Evolutionary conservation across 371 early-diverging fungal species (phyloP).

Genomic region (Apophysomyces variabilis): DNA sequence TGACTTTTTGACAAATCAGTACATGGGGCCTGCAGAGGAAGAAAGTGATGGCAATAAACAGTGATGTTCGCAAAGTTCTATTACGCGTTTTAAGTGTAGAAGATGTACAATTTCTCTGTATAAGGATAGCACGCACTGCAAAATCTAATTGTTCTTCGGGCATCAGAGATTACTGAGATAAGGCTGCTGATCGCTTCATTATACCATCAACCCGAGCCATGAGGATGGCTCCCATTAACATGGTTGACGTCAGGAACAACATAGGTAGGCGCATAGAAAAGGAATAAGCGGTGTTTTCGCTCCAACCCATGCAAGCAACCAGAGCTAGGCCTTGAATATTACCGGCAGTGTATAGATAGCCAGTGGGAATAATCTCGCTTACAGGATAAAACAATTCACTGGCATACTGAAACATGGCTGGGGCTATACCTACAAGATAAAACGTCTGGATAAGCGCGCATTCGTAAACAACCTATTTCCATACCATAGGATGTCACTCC

Average conservation of each 20-base stretch:
- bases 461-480: neutral
- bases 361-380: slow-evolving; percentile 56
- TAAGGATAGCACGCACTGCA: no score
- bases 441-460: neutral
- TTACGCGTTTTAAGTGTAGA: neutral
- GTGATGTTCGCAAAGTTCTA: neutral
- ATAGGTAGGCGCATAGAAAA: slow-evolving; percentile 50
- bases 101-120: no score
- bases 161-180: neutral
- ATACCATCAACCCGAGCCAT: slow-evolving; percentile 41
- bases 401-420: slow-evolving; percentile 59
- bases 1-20: slow-evolving; percentile 59
- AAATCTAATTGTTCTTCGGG: neutral
- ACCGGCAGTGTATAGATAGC: slow-evolving; percentile 48
- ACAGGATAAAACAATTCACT: slow-evolving; percentile 50
- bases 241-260: slow-evolving; percentile 26
- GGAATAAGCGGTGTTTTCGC: slow-evolving; percentile 22
- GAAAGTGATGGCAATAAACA: slow-evolving; percentile 1
- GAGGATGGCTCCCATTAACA: slow-evolving; percentile 29
- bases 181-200: slow-evolving; percentile 30
- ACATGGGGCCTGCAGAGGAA: slow-evolving; percentile 39
- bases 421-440: slow-evolving; percentile 44
- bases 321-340: slow-evolving; percentile 47
- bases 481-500: slow-evolving; percentile 56
- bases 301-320: slow-evolving; percentile 52